Evolutionary conservation across 148 eudicot genomes (phyloP), one percentile per base, ranked within the genome.

Genomic region (Dianthus caryophyllus): DNA sequence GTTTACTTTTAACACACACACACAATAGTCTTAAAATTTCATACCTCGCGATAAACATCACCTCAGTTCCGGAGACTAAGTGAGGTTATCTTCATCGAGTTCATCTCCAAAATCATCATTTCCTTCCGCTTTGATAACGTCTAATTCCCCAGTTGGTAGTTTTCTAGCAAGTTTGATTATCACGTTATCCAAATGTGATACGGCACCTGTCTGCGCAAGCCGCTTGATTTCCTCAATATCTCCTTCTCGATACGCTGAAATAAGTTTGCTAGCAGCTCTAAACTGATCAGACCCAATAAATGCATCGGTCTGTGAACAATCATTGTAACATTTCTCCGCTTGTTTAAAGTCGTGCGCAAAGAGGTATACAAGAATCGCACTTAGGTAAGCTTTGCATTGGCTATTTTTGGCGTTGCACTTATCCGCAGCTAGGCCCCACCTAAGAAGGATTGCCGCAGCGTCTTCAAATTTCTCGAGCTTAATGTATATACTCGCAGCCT

Each of bases 351-450:
- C 95, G 65, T 91, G 83, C 30, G 86, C 85, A 48, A 76, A 88
- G 24, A 91, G 89, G 78, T 91, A 88, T 46, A 91, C 91, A 65
- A 91, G 75, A 64, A 91, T 86, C 38, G 97, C 97, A 83, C 95
- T 81, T 26, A 91, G 84, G 79, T 91, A 91, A 55, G 91, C 97
- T 85, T 91, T 91, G 89, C 91, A 88, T 79, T 88, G 97, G 84
- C 97, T 91, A 64, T 91, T 83, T 43, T 77, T 81, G 58, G 97
- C 95, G 78, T 74, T 79, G 86, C 91, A 84, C 71, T 86, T 84
- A 75, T 88, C 91, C 75, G 91, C 95, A 52, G 95, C 83, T 71
- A 86, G 70, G 47, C 91, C 97, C 89, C 76, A 86, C 76, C 85
- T 81, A 65, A 88, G 77, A n/a, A 88, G 73, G 68, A 80, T 68